phyloP scores from a whole-genome alignment of 805 yeast genomes.

The Schwanniomyces pseudopolymorphus region DNA sequence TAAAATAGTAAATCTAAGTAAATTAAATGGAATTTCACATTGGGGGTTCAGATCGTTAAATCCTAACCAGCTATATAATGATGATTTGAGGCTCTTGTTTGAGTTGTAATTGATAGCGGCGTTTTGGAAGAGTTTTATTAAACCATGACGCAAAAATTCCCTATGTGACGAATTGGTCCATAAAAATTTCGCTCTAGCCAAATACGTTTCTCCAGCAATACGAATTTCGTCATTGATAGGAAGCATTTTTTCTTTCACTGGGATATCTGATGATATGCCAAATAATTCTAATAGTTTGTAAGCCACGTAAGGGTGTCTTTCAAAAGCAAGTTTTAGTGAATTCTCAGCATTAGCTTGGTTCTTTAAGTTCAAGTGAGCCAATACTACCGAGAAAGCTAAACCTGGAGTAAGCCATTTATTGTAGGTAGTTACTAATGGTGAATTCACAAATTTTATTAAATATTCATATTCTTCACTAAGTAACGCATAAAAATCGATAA shows the following conservation, averaged over 20 bases:
- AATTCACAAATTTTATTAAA: conserved; percentile 54
- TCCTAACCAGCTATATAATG: conserved; percentile 12
- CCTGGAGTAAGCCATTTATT: conserved; percentile 73
- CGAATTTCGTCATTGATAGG: conserved; percentile 28
- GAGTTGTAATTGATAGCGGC: background rate
- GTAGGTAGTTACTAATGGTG: conserved; percentile 58
- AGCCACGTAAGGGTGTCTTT: conserved; percentile 58
- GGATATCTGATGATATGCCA: conserved; percentile 28
- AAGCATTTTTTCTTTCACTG: conserved; percentile 19
- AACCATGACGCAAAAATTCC: conserved; percentile 47
- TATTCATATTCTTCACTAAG: conserved; percentile 64
- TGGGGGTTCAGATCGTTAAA: background rate
- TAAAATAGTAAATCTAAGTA: conserved; percentile 65
- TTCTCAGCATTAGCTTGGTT: conserved; percentile 44
- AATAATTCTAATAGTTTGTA: conserved; percentile 47
- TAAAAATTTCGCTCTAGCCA: conserved; percentile 51
- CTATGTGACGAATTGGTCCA: conserved; percentile 53
- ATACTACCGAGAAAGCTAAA: conserved; percentile 60
- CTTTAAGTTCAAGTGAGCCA: conserved; percentile 55
- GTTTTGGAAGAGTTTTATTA: conserved; percentile 23
- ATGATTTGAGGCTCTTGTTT: conserved; percentile 8
- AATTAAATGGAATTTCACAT: conserved; percentile 53
- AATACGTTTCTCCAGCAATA: conserved; percentile 56
- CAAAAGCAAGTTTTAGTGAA: conserved; percentile 51
- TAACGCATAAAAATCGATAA: conserved; percentile 76